Base-by-base conservation (phyloP, 495 filamentous ascomycete genomes). In the Tricharina praecox region DNA sequence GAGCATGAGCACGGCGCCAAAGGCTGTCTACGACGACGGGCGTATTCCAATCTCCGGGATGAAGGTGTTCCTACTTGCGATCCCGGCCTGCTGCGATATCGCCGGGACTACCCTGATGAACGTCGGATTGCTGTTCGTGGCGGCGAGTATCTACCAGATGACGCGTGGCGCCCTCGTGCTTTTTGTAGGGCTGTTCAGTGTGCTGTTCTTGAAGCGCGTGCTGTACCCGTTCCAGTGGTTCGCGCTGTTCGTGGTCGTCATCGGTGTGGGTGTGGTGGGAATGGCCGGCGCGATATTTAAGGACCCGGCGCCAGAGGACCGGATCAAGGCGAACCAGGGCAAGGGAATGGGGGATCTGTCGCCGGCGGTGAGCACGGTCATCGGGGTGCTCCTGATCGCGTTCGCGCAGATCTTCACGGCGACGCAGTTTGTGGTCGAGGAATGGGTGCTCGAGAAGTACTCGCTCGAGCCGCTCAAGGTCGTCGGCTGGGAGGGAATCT, bases 51-150 rank as follows among this genome's bases (percentile, higher is more conserved):
- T 96, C 9, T 66, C 64, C 8, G 87, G 88, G 2, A 78, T 70
- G 70, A 78, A 69, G 39, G 72, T 92, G n/a, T 51, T 79, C 10
- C 63, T 95, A 4, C 73, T 97, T 25, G 79, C 85, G 8, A 68
- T 92, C 4, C 90, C 90, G 1, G 84, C 90, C 20, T 81, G 81
- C 64, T 94, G 87, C 64, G 90, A 97, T 60, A 93, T 97, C 51
- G 71, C 80, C 3, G 90, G 83, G 19, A 97, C 90, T 2, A 97
- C 90, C 4, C 76, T 96, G 20, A 94, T 97, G 82, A 97, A 96
- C 62, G 80, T 85, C 3, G 90, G 90, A 10, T 67, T 97, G 49
- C 71, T 95, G 38, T 92, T 95, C 56, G 85, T 95, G 8, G 90
- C 82, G 1, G 85, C 90, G 0, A 59, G 55, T 37, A 60, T 97